Evolutionary conservation across 2,329 filamentous ascomycete species (phyloP), one percentile per base, ranked within the genome.

Genomic region (Monosporascus cannonballus): DNA sequence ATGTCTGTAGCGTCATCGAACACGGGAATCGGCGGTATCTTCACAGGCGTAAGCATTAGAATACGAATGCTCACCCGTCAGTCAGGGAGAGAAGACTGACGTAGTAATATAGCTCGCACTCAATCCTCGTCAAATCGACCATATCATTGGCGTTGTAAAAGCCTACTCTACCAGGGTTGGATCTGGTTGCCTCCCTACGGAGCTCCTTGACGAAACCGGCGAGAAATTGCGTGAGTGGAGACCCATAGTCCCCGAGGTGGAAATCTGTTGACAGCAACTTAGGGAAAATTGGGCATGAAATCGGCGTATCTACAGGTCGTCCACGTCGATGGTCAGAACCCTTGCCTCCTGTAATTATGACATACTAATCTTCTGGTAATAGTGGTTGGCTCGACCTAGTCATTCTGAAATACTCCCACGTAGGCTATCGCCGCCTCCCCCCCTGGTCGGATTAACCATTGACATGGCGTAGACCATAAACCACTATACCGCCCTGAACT

Each of bases 361-460:
- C 54, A 1, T 54, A 51, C 42, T 59, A 61, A 41, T 58, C 54
- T 51, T 58, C 53, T 41, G 51, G 82, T 37, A 72, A 82, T 52
- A 84, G 82, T 59, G 81, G 81, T 27, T 81, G 77, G 69, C 73
- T 86, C 44, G 85, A 89, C 61, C 76, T 89, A 5, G 84, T 88
- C 36, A 79, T 88, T 6, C 69, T 88, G 57, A 85, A 86, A 67
- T 88, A 86, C 73, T 84, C 68, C 9, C 69, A 76, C 55, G 41
- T 44, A 6, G 20, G 41, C 17, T 20, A 20, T 30, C 27, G 9
- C 27, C 9, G 17, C 20, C 15, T 1, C 15, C 11, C 41, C 5
- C n/a, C n/a, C 20, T 44, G 20, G 11, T 44, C 20, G n/a, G 41
- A 20, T 18, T 18, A 11, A 18, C 17, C 20, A 14, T 15, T 44